Percentiles rank a stretch among this genome's conserved stretches.
Conservation (phyloP, 2,329 filamentous ascomycete species). For the Colletotrichum viniferum region DNA sequence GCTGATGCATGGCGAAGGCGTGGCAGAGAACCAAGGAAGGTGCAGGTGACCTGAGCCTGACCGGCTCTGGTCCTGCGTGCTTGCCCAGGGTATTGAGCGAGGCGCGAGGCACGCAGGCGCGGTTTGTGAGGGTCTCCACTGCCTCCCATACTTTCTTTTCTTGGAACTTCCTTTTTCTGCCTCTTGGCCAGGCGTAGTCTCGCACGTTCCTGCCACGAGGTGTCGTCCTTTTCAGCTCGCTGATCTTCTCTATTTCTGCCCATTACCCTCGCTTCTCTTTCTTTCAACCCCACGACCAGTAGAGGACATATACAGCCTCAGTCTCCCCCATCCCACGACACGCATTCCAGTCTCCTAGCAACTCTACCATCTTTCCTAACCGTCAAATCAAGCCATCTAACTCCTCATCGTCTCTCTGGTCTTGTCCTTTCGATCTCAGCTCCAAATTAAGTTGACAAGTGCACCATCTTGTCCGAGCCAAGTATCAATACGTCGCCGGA, state of each 20-base stretch:
- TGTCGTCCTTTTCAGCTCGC: not conserved
- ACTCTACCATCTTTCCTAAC: not conserved
- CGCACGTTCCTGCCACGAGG: slow-evolving; percentile 19
- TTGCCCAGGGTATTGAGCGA: not conserved
- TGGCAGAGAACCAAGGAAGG: not conserved
- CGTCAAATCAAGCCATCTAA: not conserved
- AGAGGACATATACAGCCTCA: not conserved
- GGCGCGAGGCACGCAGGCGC: not conserved
- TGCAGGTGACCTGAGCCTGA: not conserved
- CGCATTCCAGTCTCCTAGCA: not conserved
- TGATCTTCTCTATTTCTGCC: not conserved
- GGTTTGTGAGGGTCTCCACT: not conserved
- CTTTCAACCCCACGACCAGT: not conserved
- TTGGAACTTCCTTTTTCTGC: not conserved
- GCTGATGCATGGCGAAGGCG: not conserved
- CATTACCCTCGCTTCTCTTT: not conserved
- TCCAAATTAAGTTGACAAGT: not conserved
- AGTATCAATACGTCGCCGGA: not conserved
- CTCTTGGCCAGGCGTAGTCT: not conserved
- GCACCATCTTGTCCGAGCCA: not conserved
- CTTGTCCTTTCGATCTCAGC: not conserved
- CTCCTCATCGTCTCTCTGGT: not conserved
- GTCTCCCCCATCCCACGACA: not conserved
- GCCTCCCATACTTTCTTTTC: not conserved
- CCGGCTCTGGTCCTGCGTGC: not conserved